Evolutionary conservation across 345 rosid species (phyloP), one percentile per base, ranked within the genome.

Genomic region (Rhizophora apiculata): DNA sequence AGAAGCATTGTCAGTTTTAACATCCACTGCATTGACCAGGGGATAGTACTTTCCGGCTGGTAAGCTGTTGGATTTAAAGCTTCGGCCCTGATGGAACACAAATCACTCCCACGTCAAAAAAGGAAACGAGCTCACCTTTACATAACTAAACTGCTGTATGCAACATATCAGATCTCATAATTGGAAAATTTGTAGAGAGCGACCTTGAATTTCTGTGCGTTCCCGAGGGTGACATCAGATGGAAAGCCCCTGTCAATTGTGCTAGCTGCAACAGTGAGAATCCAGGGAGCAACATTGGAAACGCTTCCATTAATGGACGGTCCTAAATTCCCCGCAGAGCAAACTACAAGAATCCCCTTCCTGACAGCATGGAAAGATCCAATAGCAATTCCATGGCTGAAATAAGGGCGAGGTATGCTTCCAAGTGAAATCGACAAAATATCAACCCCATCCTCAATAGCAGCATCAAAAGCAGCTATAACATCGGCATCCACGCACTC

Each of bases 401-500:
- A 49, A 19, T 32, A 65, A 8, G 39, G 63, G 21, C n/a, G 8
- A 11, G 30, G 8, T 0, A 20, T 64, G 6, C 75, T 68, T 0
- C 87, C 93, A 3, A 83, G 62, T 1, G 93, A 88, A 57, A 76
- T 72, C 0, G 93, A 83, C 16, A 87, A 60, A 64, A 85, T 84
- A 24, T 88, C 85, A 1, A 85, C 86, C 0, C 88, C 88, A 29
- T 86, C 91, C 0, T 31, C 58, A 18, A 88, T 86, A 7, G 90
- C 93, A 31, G 72, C 85, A 53, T 88, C 93, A 62, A 82, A 72
- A 6, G 73, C 93, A 11, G 87, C 85, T 72, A 88, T 1, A 24
- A 85, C 74, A 58, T 89, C 91, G 26, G 88, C 82, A 46, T 78
- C 86, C 62, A 80, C 72, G 71, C 93, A 86, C n/a, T 36, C 53